A percentile compares a stretch with the other conserved stretches of the same genome.
Conservation (phyloP, 805 yeast genomes). For the Lachancea fermentati region DNA sequence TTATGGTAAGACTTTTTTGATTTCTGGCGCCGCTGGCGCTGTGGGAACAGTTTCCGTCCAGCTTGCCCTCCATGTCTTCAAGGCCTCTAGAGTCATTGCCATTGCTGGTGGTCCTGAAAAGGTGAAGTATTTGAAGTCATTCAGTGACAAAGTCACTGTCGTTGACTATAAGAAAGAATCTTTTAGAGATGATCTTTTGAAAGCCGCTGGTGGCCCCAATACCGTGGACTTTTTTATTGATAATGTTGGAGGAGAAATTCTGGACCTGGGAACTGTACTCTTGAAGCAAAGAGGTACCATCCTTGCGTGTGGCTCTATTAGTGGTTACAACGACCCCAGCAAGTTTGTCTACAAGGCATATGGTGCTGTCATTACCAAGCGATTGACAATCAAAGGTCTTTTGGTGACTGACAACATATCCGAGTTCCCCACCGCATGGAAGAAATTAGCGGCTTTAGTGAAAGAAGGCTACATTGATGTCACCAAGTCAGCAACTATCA, state of each 20-base stretch:
- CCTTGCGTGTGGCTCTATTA: slow-evolving; percentile 59
- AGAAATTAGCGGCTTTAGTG: slow-evolving; percentile 34
- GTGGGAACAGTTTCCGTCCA: slow-evolving; percentile 59
- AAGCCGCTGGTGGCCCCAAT: slow-evolving; percentile 41
- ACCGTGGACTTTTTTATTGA: slow-evolving; percentile 52
- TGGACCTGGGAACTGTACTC: slow-evolving; percentile 38
- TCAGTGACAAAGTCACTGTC: slow-evolving; percentile 48
- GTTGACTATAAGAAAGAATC: slow-evolving; percentile 47
- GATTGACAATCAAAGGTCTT: slow-evolving; percentile 50
- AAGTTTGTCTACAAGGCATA: slow-evolving; percentile 38
- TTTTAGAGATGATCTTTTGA: slow-evolving; percentile 33
- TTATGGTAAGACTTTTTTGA: slow-evolving; percentile 41
- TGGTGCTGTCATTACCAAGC: slow-evolving; percentile 41
- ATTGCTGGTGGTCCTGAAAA: slow-evolving; percentile 58
- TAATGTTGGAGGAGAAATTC: slow-evolving; percentile 57
- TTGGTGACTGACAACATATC: slow-evolving; percentile 41
- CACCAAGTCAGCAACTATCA: slow-evolving; percentile 36
- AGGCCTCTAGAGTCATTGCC: slow-evolving; percentile 53
- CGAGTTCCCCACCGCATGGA: slow-evolving; percentile 36
- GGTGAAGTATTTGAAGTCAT: slow-evolving; percentile 45
- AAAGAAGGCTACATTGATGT: slow-evolving; percentile 38
- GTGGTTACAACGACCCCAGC: slow-evolving; percentile 46
- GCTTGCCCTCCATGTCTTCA: slow-evolving; percentile 46
- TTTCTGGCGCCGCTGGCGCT: slow-evolving; percentile 71
- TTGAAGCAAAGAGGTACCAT: slow-evolving; percentile 40